A percentile compares a stretch with the other conserved stretches of the same genome.
phyloP scores from a whole-genome alignment of 2,329 filamentous ascomycete genomes.

The Plenodomus lindquistii region DNA sequence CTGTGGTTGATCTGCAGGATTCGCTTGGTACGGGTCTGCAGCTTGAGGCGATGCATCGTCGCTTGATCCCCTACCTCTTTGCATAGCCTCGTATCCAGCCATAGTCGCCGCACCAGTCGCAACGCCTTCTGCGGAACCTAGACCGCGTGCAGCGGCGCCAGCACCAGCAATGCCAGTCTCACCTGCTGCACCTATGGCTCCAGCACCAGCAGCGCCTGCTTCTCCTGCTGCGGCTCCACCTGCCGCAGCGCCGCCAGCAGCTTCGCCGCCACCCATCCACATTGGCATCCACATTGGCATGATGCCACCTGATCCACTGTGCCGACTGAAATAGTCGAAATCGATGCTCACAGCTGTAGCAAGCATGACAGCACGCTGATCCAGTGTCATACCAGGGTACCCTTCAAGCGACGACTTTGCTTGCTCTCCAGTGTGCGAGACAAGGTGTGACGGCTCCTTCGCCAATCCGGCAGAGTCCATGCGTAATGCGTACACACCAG shows the following conservation, averaged over 20 bases:
- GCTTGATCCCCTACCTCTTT: slow-evolving; percentile 49
- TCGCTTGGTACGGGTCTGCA: slow-evolving; percentile 23
- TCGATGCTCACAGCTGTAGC: slow-evolving; percentile 68
- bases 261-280: slow-evolving; percentile 43
- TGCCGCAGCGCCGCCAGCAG: slow-evolving; percentile 27
- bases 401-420: slow-evolving; percentile 19
- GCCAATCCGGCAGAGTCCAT: slow-evolving; percentile 62
- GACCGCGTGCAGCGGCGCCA: slow-evolving; percentile 46
- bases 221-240: slow-evolving; percentile 48
- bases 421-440: slow-evolving; percentile 43
- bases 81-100: slow-evolving; percentile 67
- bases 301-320: slow-evolving; percentile 54
- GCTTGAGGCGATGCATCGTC: slow-evolving; percentile 36
- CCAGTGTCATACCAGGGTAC: slow-evolving; percentile 62
- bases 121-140: slow-evolving; percentile 50
- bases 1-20: slow-evolving; percentile 24
- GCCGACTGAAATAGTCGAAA: slow-evolving; percentile 69
- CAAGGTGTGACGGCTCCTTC: slow-evolving; percentile 44
- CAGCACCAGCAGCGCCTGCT: slow-evolving; percentile 43
- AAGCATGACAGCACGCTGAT: slow-evolving; percentile 68
- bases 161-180: slow-evolving; percentile 51
- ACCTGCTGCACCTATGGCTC: slow-evolving; percentile 47
- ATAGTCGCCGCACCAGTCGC: slow-evolving; percentile 60
- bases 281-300: slow-evolving; percentile 57
- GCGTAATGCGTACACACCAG: slow-evolving; percentile 65